A percentile compares a stretch with the other conserved stretches of the same genome.
Conservation (phyloP, 352 stramenopile genomes). For the Phytophthora tubulina region DNA sequence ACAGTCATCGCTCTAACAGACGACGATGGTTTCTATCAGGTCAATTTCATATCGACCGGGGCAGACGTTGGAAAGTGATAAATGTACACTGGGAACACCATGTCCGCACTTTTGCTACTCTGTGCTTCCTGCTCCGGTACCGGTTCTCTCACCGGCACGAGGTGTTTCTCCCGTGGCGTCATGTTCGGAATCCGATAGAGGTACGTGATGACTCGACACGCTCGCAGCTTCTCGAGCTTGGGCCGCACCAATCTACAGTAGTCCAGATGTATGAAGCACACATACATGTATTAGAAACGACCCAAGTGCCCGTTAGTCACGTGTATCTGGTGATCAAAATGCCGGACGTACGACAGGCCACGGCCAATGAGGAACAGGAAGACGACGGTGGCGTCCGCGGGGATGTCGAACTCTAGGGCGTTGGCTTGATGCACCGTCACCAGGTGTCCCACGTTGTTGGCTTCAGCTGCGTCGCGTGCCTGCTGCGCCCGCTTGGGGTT, state of each 20-base stretch:
- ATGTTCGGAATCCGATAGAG: conserved; percentile 72
- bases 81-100: conserved; percentile 79
- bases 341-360: conserved; percentile 67
- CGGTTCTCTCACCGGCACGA: conserved; percentile 55
- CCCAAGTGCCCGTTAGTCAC: conserved; percentile 10
- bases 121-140: conserved; percentile 8
- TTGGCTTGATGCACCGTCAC: conserved; percentile 77
- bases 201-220: conserved; percentile 79
- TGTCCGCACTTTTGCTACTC: conserved; percentile 28
- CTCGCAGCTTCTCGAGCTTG: conserved; percentile 53
- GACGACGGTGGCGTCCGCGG: conserved; percentile 66
- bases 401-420: conserved; percentile 74
- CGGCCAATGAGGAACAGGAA: conserved; percentile 87
- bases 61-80: conserved; percentile 63
- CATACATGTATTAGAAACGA: background rate
- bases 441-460: conserved; percentile 52
- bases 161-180: conserved; percentile 50
- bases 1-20: background rate
- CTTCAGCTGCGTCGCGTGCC: conserved; percentile 36
- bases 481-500: conserved; percentile 49
- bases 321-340: conserved; percentile 7
- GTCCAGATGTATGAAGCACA: conserved; percentile 3
- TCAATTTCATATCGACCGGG: background rate
- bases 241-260: conserved; percentile 56
- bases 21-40: background rate